These are phyloP conservation scores for Dothidotthia symphoricarpi DNA, from an alignment of 2,329 filamentous ascomycete species.

Conservation along the genomic window DNA sequence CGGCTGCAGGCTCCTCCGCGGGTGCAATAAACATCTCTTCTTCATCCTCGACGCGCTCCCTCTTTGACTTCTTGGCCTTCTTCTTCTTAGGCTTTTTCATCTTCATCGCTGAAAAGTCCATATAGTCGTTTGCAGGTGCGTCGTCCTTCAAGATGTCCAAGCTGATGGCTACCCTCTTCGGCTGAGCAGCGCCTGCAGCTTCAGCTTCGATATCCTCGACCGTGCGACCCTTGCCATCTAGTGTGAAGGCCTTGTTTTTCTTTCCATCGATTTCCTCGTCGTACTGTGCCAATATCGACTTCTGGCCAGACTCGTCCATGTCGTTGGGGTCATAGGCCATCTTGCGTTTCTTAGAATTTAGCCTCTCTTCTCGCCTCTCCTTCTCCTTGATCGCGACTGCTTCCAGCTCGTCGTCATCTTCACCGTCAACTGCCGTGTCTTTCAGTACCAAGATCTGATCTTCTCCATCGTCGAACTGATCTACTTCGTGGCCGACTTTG, in stretches of 20 bases:
- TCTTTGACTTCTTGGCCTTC: conserved; percentile 34
- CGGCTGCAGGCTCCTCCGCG: conserved; percentile 30
- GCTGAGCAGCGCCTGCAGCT: conserved; percentile 53
- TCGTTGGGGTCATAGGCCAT: conserved; percentile 84
- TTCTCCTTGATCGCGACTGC: conserved; percentile 69
- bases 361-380: conserved; percentile 70
- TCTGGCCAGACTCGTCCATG: conserved; percentile 62
- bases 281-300: conserved; percentile 79
- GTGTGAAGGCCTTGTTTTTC: conserved; percentile 81
- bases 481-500: conserved; percentile 84
- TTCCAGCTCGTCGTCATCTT: conserved; percentile 88
- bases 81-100: conserved; percentile 62
- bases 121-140: conserved; percentile 76
- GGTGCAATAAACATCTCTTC: conserved; percentile 53
- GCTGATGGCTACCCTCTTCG: conserved; percentile 69
- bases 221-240: conserved; percentile 73
- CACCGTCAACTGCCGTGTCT: conserved; percentile 77
- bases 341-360: conserved; percentile 87
- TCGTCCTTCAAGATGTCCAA: conserved; percentile 70
- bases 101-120: conserved; percentile 83
- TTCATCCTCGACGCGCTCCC: conserved; percentile 52
- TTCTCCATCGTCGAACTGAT: conserved; percentile 73
- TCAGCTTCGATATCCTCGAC: conserved; percentile 60
- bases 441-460: conserved; percentile 95
- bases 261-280: conserved; percentile 94